Percentiles rank a stretch among this genome's conserved stretches.
These are phyloP conservation scores for Leishmania arabica DNA, from an alignment of 208 protist species.

Conservation along the genomic window DNA sequence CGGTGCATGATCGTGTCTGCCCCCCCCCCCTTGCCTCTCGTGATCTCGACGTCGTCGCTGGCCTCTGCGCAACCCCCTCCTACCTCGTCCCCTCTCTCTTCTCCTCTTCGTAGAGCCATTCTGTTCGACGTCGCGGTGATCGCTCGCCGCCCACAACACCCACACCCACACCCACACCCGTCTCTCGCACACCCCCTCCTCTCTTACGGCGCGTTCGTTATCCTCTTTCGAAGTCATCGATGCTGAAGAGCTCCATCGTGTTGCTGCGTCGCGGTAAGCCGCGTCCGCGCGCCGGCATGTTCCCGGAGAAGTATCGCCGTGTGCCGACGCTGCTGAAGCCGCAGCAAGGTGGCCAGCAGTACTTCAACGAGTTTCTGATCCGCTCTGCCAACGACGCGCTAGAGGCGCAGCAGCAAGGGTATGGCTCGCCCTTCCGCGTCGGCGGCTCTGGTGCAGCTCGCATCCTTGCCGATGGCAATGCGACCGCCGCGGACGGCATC, in stretches of 20 bases:
- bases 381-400: slow-evolving; percentile 66
- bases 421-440: not conserved
- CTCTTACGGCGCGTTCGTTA: not conserved
- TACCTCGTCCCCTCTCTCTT: not conserved
- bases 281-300: slow-evolving; percentile 79
- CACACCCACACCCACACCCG: not conserved
- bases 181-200: not conserved
- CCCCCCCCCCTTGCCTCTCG: not conserved
- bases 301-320: slow-evolving; percentile 85
- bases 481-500: not conserved
- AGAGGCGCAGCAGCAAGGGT: slow-evolving; percentile 14
- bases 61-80: not conserved
- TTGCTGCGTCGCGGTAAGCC: slow-evolving; percentile 85
- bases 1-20: not conserved
- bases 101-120: not conserved
- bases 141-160: not conserved
- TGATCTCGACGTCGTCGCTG: not conserved
- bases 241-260: slow-evolving; percentile 28
- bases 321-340: slow-evolving; percentile 79
- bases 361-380: slow-evolving; percentile 80
- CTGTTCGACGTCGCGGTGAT: not conserved
- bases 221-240: not conserved
- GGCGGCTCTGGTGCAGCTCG: not conserved
- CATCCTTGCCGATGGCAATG: not conserved
- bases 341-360: slow-evolving; percentile 88